Evolutionary conservation across 2,329 filamentous ascomycete genomes (phyloP).

Genomic region (Epichloe brachyelytri): DNA sequence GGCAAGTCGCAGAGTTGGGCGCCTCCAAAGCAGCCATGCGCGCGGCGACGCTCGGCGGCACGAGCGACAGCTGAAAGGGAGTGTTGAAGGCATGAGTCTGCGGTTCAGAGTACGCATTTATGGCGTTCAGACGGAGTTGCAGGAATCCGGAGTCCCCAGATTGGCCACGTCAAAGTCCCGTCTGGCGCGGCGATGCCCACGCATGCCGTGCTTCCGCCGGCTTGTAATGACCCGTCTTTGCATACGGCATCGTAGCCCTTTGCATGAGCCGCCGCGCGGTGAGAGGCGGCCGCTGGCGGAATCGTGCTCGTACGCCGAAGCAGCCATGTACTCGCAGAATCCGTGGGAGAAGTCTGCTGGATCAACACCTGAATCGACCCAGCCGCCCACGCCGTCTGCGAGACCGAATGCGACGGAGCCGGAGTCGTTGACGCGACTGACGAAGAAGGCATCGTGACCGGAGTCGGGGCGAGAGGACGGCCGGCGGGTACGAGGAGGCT

Average conservation of each 20-base stretch:
- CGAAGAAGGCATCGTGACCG: conserved; percentile 95
- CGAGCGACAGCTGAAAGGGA: conserved; percentile 82
- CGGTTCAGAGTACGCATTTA: conserved; percentile 69
- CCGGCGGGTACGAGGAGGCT: conserved; percentile 27
- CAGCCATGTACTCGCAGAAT: conserved; percentile 86
- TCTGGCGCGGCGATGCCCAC: conserved; percentile 64
- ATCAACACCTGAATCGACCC: conserved; percentile 85
- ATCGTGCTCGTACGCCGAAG: conserved; percentile 50
- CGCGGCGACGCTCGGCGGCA: conserved; percentile 65
- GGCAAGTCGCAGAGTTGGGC: conserved; percentile 72
- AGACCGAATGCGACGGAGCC: conserved; percentile 72
- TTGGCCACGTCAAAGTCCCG: conserved; percentile 81
- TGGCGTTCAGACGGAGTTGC: conserved; percentile 71
- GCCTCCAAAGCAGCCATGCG: conserved; percentile 72
- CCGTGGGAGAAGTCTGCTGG: conserved; percentile 92
- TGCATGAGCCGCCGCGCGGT: conserved; percentile 64
- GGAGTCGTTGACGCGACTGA: conserved; percentile 61
- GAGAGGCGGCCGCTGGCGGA: conserved; percentile 26
- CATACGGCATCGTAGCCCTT: conserved; percentile 72
- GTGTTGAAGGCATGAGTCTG: conserved; percentile 98
- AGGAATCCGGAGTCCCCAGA: conserved; percentile 87
- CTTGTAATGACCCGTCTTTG: conserved; percentile 56
- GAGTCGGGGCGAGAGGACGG: conserved; percentile 50
- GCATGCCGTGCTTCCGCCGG: conserved; percentile 85
- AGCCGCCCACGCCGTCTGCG: conserved; percentile 90